phyloP scores from a whole-genome alignment of 2,329 filamentous ascomycete species.

The Hypoxylon sp. region DNA sequence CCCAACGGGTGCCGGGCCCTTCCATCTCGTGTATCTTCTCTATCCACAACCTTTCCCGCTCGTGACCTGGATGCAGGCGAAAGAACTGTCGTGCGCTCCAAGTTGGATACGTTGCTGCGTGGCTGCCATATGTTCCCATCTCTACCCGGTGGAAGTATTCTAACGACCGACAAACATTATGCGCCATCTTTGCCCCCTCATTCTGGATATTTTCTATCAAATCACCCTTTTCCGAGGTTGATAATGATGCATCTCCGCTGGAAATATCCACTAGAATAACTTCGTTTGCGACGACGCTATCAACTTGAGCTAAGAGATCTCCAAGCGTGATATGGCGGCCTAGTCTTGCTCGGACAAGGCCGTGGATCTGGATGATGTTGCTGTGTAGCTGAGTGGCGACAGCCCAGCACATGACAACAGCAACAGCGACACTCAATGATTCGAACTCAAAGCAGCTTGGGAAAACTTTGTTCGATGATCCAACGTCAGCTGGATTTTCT shows the following conservation, averaged over 20 bases:
- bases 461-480: constrained; percentile 24
- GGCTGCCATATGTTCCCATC: constrained; percentile 35
- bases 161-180: constrained; percentile 31
- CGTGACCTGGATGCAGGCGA: constrained; percentile 33
- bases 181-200: constrained; percentile 32
- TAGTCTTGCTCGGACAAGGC: constrained; percentile 25
- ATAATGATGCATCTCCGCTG: background rate
- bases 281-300: background rate
- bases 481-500: constrained; percentile 24
- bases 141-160: constrained; percentile 36
- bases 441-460: constrained; percentile 36
- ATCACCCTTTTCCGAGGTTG: too few relatives aligned
- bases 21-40: constrained; percentile 34
- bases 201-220: constrained; percentile 22
- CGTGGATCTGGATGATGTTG: constrained; percentile 34
- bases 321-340: constrained; percentile 23
- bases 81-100: constrained; percentile 39
- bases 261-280: background rate
- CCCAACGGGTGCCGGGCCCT: constrained; percentile 34
- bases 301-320: constrained; percentile 11
- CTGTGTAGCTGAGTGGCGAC: constrained; percentile 31
- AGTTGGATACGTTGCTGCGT: constrained; percentile 31
- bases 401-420: constrained; percentile 32
- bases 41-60: constrained; percentile 32
- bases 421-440: constrained; percentile 19